phyloP scores from a whole-genome alignment of 768 basidiomycete species.

The Nevesoporus exiguus region DNA sequence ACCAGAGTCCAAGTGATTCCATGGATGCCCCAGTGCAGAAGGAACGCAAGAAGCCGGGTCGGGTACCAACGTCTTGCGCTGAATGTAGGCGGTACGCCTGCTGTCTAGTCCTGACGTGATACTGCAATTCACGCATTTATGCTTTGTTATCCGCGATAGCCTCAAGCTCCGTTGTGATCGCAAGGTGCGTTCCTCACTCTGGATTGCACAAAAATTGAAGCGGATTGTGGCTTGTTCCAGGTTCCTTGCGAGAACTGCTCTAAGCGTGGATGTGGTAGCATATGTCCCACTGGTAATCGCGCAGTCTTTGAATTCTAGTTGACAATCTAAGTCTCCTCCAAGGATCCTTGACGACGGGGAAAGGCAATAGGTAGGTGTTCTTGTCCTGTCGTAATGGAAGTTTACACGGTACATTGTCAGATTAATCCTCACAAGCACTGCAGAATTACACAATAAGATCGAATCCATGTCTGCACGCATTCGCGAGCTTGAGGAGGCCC shows the following conservation, averaged over 20 bases:
- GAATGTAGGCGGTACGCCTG: conserved; percentile 37
- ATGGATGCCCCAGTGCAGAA: conserved; percentile 18
- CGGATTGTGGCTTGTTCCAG: conserved; percentile 32
- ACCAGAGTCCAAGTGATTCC: background rate
- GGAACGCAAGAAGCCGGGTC: conserved; percentile 45
- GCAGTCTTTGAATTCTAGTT: conserved; percentile 1
- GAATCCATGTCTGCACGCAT: conserved; percentile 53
- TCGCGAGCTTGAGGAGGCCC: conserved; percentile 57
- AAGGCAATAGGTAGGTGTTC: conserved; percentile 48
- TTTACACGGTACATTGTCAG: conserved; percentile 26
- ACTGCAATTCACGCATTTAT: background rate
- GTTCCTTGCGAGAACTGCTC: conserved; percentile 78
- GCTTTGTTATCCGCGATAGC: conserved; percentile 23
- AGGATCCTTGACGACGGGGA: conserved; percentile 58
- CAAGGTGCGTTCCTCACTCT: conserved; percentile 38
- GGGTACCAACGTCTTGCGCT: conserved; percentile 43
- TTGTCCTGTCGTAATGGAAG: background rate
- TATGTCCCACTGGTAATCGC: conserved; percentile 68
- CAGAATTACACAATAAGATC: conserved; percentile 66
- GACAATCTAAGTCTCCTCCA: background rate
- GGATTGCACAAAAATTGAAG: conserved; percentile 9
- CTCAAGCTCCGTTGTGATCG: conserved; percentile 67
- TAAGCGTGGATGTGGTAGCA: conserved; percentile 67
- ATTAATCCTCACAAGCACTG: conserved; percentile 63
- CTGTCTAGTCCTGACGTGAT: background rate